These are phyloP conservation scores for Nigrospora osmanthi DNA, from an alignment of 2,329 filamentous ascomycete genomes.

Conservation along the genomic window DNA sequence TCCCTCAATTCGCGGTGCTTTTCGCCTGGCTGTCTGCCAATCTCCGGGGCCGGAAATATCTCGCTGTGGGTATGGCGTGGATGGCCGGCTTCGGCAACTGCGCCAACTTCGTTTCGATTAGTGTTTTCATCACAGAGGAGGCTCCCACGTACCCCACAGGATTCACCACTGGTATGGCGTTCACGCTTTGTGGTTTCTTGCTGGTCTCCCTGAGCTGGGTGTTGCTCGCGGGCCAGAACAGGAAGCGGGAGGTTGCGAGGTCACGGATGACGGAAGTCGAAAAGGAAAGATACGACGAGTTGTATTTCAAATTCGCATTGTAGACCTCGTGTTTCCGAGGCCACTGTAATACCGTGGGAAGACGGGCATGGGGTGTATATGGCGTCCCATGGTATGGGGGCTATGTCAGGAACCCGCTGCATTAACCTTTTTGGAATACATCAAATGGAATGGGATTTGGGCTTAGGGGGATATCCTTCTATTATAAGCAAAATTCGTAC, in stretches of 20 bases:
- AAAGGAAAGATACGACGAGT: conserved; percentile 12
- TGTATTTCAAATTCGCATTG: conserved; percentile 16
- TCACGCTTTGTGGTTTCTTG: conserved; percentile 13
- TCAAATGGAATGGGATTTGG: too few species aligned
- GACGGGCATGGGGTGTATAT: too few species aligned
- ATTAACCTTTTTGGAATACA: too few species aligned
- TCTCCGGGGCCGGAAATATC: conserved; percentile 28
- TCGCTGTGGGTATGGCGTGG: conserved; percentile 30
- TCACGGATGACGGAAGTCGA: conserved; percentile 12
- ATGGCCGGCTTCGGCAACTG: conserved; percentile 35
- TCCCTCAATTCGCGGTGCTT: conserved; percentile 18
- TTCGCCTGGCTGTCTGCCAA: conserved; percentile 30
- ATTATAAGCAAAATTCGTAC: too few species aligned
- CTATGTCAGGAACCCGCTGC: too few species aligned
- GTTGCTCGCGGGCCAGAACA: conserved; percentile 9
- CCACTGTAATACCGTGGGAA: too few species aligned
- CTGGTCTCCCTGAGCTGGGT: conserved; percentile 6
- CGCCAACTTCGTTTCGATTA: conserved; percentile 31
- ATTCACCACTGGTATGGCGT: conserved; percentile 25
- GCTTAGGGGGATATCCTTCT: too few species aligned
- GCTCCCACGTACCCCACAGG: conserved; percentile 28
- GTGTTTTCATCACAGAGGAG: conserved; percentile 30
- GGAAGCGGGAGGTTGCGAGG: conserved; percentile 9
- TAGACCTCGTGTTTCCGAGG: not conserved
- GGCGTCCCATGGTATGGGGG: too few species aligned